Evolutionary conservation across 2,329 filamentous ascomycete species (phyloP), one percentile per base, ranked within the genome.

Genomic region (Cordyceps sp.): DNA sequence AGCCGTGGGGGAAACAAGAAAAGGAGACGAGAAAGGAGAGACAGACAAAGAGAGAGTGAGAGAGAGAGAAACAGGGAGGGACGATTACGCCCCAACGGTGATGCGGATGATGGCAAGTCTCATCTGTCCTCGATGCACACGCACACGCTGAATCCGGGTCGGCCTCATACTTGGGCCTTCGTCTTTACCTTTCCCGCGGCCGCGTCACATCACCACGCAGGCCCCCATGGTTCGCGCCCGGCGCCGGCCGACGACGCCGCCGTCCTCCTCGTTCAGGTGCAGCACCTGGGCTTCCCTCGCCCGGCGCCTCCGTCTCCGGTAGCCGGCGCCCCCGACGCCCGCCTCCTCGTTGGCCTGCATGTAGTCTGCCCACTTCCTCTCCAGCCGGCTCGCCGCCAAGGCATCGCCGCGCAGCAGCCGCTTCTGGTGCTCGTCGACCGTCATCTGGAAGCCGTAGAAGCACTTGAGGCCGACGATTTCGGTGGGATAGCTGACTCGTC

Each of bases 381-480:
- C 86, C 15, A 96, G 63, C n/a, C 82, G 64, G 24, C 65, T 66
- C 1, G 90, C 90, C 1, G 80, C 67, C 0, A 65, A 61, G 36
- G 84, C 68, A 38, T 93, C 81, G 6, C 83, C 83, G 5, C 71
- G 64, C 32, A 93, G 53, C 1, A 94, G 82, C 4, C 86, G 73
- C 57, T 86, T 88, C 33, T 76, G 85, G 54, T 96, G 88, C 52
- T 94, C 85, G 42, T 94, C 80, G 5, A 94, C 85, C 0, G 85
- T 94, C 58, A 83, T 82, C 56, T 96, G 88, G 72, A 83, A 94
- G 26, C 80, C 84, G 52, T 93, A 93, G 59, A 88, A 96, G 54
- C 85, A 93, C 54, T 93, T 94, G 27, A 96, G 66, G 6, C 74
- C 65, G 37, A 96, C 84, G 35, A 92, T 72, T 48, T 93, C 78